Base-by-base conservation (phyloP, 495 filamentous ascomycete species). In the Pyrenula massariospora region DNA sequence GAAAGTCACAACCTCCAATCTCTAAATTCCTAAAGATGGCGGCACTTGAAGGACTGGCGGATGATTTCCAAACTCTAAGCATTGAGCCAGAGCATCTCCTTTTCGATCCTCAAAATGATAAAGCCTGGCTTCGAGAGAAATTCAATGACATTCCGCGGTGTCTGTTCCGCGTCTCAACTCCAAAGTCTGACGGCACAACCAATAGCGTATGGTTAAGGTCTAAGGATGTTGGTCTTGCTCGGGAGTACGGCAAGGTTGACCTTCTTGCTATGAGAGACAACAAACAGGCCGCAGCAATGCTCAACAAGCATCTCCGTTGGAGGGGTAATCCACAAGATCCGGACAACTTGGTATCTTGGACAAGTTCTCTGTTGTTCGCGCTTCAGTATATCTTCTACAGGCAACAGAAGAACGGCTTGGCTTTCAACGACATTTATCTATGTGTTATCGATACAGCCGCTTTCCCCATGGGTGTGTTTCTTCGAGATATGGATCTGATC, bases 321-420 rank as follows among this genome's bases (percentile, higher is more conserved):
- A 50, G 59, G 2, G 24, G 52, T 12, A 50, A 25, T 1, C 12
- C 54, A 10, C 53, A 60, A 1, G 8, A 8, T 15, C 31, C 31
- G 15, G 63, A 66, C 52, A 67, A 69, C 54, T 65, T 72, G 15
- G 63, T 70, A 20, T 67, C 67, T 15, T 72, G 67, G 70, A 70
- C 65, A 12, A 72, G 70, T 54, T 72, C 70, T 3, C 56, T 70
- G 1, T 62, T 70, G 2, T 67, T 68, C 53, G 67, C 68, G 20
- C 58, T 73, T 48, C 64, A 68, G 51, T 71, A 68, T 53, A 63
- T 65, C 25, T 57, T 66, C 48, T 71, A 65, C 47, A 56, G 61
- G 25, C 22, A 22, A 25, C 19, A 22, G 49, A 53, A 55, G n/a
- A n/a, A 56, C 23, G 48, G 55, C 1, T 54, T 59, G 20, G 48